Evolutionary conservation across 179 eudicot genomes (phyloP).

Genomic region (Vitellaria paradoxa): DNA sequence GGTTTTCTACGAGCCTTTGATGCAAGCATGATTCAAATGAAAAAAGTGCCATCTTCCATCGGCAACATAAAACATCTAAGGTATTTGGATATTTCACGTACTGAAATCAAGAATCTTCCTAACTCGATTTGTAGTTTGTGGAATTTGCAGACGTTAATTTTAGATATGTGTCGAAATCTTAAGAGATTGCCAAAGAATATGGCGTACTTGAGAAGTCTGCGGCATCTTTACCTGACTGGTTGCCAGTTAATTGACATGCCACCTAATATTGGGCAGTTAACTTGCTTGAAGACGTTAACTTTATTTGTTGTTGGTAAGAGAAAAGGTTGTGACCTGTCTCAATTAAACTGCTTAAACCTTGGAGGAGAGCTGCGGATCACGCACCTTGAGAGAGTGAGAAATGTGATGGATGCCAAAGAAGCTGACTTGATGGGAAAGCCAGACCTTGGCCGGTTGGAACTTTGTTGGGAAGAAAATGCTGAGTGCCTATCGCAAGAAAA

Average conservation of each 20-base stretch:
- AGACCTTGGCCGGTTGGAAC: background rate
- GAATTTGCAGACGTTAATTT: constrained; percentile 12
- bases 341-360: constrained; percentile 4
- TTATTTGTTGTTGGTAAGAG: constrained; percentile 16
- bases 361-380: background rate
- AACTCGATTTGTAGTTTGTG: background rate
- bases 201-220: constrained; percentile 22
- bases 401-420: background rate
- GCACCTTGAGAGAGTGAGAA: constrained; percentile 3
- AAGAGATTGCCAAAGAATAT: constrained; percentile 22
- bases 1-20: background rate
- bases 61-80: constrained; percentile 2
- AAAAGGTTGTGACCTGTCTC: background rate
- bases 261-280: constrained; percentile 21
- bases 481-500: background rate
- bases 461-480: background rate
- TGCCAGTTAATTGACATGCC: constrained; percentile 25
- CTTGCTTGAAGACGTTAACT: constrained; percentile 9
- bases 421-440: constrained; percentile 8
- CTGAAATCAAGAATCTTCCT: background rate
- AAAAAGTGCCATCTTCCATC: background rate
- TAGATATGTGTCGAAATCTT: background rate
- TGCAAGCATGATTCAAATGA: background rate
- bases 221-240: constrained; percentile 13
- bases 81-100: background rate